Percentiles rank a stretch among this genome's conserved stretches.
These are phyloP conservation scores for Suillus subalutaceus DNA, from an alignment of 768 basidiomycete genomes.

Conservation along the genomic window DNA sequence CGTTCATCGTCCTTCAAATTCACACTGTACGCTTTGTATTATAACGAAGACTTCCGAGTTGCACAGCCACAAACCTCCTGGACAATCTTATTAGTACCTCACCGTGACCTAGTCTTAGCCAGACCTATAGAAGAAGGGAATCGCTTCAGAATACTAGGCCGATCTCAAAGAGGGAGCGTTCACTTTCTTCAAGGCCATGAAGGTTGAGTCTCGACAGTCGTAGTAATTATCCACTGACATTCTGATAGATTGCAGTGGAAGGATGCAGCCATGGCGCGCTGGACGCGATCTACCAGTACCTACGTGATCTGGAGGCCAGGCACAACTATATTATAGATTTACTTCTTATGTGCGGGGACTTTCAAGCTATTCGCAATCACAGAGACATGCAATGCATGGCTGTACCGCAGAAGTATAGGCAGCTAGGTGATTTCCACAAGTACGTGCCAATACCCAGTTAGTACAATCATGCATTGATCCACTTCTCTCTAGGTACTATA, in stretches of 20 bases:
- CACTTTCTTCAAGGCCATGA: background rate
- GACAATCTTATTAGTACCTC: background rate
- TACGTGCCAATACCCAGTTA: slow-evolving; percentile 30
- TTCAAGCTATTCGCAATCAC: slow-evolving; percentile 87
- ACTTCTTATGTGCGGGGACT: slow-evolving; percentile 94
- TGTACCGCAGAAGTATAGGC: slow-evolving; percentile 86
- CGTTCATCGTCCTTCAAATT: background rate
- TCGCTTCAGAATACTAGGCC: background rate
- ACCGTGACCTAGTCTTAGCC: background rate
- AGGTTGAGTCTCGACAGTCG: background rate
- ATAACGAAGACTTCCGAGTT: too few relatives aligned
- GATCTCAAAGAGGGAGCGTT: background rate
- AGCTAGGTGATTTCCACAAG: slow-evolving; percentile 85
- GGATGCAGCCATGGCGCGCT: slow-evolving; percentile 96
- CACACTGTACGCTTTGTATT: too few relatives aligned
- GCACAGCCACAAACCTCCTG: slow-evolving; percentile 3
- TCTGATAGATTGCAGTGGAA: slow-evolving; percentile 76
- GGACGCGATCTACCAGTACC: slow-evolving; percentile 81
- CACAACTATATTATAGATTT: slow-evolving; percentile 77
- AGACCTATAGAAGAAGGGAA: background rate
- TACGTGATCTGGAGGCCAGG: slow-evolving; percentile 60
- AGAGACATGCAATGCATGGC: slow-evolving; percentile 89
- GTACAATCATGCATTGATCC: background rate
- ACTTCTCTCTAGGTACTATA: slow-evolving; percentile 73
- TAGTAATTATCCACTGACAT: background rate